Evolutionary conservation across 306 rosid genomes (phyloP).

Genomic region (Dalbergia cochinchinensis): DNA sequence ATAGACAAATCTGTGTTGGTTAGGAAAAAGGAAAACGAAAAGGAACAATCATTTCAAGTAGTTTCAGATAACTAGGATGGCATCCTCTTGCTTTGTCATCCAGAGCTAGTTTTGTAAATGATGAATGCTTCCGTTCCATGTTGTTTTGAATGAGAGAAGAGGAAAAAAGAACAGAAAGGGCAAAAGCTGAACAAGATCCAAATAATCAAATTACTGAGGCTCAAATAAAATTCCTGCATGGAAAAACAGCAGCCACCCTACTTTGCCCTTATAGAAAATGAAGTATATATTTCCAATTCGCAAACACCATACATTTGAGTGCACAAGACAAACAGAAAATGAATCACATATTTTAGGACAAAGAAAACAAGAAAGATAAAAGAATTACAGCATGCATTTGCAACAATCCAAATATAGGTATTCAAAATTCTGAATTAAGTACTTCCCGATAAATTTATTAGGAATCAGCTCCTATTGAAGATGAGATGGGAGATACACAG

Average conservation of each 20-base stretch:
- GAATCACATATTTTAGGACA: constrained; percentile 28
- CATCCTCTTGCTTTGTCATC: neutral
- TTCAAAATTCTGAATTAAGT: constrained; percentile 36
- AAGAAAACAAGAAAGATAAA: constrained; percentile 16
- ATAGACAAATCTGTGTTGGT: neutral
- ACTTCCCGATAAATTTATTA: constrained; percentile 34
- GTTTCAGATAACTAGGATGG: neutral
- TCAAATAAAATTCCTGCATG: neutral
- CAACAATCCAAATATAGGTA: constrained; percentile 21
- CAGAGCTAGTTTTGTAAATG: neutral
- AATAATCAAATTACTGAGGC: neutral
- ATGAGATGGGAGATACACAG: constrained; percentile 82
- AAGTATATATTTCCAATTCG: neutral
- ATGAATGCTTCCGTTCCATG: neutral
- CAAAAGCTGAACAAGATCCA: neutral
- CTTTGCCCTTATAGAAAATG: constrained; percentile 9
- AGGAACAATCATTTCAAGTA: neutral
- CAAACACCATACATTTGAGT: neutral
- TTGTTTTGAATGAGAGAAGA: neutral
- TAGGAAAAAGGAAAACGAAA: neutral
- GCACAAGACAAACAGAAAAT: constrained; percentile 16
- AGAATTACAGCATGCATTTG: constrained; percentile 20
- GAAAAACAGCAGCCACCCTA: constrained; percentile 9
- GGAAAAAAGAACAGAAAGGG: neutral
- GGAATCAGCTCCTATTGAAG: constrained; percentile 60